A percentile compares a stretch with the other conserved stretches of the same genome.
These are phyloP conservation scores for Botrytis aclada DNA, from an alignment of 2,329 filamentous ascomycete genomes.

Conservation along the genomic window DNA sequence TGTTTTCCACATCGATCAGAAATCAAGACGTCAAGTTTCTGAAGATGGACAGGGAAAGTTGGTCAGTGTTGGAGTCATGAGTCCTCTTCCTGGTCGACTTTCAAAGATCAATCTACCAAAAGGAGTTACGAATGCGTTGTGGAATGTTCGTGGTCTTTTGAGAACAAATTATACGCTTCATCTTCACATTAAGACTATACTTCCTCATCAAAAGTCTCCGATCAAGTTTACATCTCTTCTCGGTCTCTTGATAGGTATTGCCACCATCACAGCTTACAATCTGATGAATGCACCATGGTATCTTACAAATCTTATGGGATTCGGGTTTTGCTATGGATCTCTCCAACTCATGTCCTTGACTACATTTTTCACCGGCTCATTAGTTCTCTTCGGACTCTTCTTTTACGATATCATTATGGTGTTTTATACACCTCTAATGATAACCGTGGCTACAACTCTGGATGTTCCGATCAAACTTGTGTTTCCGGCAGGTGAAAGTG, in stretches of 20 bases:
- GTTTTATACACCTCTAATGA: conserved; percentile 83
- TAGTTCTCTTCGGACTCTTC: conserved; percentile 78
- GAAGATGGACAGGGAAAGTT: conserved; percentile 16
- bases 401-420: conserved; percentile 95
- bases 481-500: conserved; percentile 55
- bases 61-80: conserved; percentile 25
- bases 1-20: conserved; percentile 47
- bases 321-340: conserved; percentile 80
- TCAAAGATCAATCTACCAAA: conserved; percentile 38
- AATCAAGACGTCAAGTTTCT: conserved; percentile 32
- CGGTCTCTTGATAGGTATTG: conserved; percentile 33
- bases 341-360: conserved; percentile 85
- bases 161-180: conserved; percentile 49
- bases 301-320: conserved; percentile 81
- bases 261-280: conserved; percentile 34
- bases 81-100: conserved; percentile 43
- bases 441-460: conserved; percentile 81
- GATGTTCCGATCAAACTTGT: conserved; percentile 92
- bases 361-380: conserved; percentile 75
- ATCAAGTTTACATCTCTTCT: conserved; percentile 31
- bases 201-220: conserved; percentile 27
- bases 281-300: conserved; percentile 34
- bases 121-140: conserved; percentile 39
- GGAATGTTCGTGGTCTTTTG: conserved; percentile 51
- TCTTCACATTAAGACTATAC: conserved; percentile 31